phyloP scores from a whole-genome alignment of 805 yeast species.

The Clavispora fructus region DNA sequence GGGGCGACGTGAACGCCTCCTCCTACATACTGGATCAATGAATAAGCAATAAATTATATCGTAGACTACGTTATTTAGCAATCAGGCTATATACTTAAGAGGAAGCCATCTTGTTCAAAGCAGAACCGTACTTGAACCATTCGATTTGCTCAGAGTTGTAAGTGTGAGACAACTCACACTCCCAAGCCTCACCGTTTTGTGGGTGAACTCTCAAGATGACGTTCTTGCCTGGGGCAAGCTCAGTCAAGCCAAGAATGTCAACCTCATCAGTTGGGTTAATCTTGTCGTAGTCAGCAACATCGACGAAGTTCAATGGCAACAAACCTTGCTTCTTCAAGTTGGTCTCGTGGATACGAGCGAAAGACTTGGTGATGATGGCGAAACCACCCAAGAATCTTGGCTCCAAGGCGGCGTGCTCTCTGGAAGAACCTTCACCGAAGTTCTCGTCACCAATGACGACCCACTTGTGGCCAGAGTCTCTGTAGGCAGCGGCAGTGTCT shows the following conservation, averaged over 20 bases:
- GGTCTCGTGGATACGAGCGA: conserved; percentile 99
- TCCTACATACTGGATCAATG: conserved; percentile 3
- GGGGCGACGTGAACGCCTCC: no score
- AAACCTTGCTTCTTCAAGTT: conserved; percentile 99
- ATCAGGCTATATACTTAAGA: conserved; percentile 1
- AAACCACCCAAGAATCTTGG: conserved; percentile 99
- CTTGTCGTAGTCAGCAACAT: conserved; percentile 88
- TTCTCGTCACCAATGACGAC: conserved; percentile 98
- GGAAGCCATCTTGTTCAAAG: conserved; percentile 89
- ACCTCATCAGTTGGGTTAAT: conserved; percentile 87
- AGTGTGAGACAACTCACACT: conserved; percentile 89
- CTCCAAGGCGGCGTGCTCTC: conserved; percentile 99
- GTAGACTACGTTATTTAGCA: neutral
- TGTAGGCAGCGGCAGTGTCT: conserved; percentile 91
- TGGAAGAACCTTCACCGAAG: conserved; percentile 99
- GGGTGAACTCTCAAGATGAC: conserved; percentile 72
- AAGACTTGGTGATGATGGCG: conserved; percentile 95
- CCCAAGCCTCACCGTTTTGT: conserved; percentile 78
- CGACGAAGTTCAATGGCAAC: conserved; percentile 89
- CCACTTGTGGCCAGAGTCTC: conserved; percentile 90
- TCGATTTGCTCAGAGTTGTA: conserved; percentile 95
- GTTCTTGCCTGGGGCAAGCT: conserved; percentile 90
- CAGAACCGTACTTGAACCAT: conserved; percentile 99
- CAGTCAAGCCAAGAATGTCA: conserved; percentile 79
- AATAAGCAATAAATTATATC: conserved; percentile 7